Evolutionary conservation across 148 eudicot species (phyloP), one percentile per base, ranked within the genome.

Genomic region (Bassia scoparia): DNA sequence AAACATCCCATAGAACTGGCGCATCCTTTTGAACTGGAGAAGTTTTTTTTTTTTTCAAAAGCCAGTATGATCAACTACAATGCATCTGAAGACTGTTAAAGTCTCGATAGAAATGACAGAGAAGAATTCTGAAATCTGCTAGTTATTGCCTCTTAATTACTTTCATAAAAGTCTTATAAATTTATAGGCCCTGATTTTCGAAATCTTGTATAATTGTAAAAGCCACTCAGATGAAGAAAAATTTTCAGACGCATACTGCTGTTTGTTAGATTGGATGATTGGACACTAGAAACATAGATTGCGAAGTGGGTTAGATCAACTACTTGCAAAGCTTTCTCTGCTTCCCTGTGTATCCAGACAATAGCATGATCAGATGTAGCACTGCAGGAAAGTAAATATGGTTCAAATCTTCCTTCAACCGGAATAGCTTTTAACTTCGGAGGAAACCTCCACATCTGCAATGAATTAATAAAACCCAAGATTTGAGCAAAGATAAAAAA

Each of bases 361-460:
- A 95, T 88, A 71, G 78, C 97, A 74, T 95, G 99, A 86, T 95
- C 99, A 59, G 90, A 86, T 11, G 92, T 95, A 29, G 96, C 87
- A 78, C 86, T 90, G 84, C 92, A 88, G 15, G 99, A 88, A 55
- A 95, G 82, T 55, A 95, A 72, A 95, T 91, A 73, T 95, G n/a
- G 97, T 72, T 95, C 99, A 75, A 91, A 95, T 80, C 99, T 86
- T 76, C 90, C 99, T 67, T 91, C 97, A 33, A 90, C 96, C 3
- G 96, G 96, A 53, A 90, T 90, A 54, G 96, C 96, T 90, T 79
- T 90, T 85, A 69, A 90, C 96, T 70, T 88, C 88, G 96, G 96
- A 52, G 96, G 92, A 72, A 75, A 86, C 78, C 92, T 87, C 89
- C 96, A 80, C 96, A 90, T 75, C 93, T 89, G 83, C 38, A 70